Conservation (phyloP, 2,329 filamentous ascomycete species). For the Colletotrichum chrysophilum region DNA sequence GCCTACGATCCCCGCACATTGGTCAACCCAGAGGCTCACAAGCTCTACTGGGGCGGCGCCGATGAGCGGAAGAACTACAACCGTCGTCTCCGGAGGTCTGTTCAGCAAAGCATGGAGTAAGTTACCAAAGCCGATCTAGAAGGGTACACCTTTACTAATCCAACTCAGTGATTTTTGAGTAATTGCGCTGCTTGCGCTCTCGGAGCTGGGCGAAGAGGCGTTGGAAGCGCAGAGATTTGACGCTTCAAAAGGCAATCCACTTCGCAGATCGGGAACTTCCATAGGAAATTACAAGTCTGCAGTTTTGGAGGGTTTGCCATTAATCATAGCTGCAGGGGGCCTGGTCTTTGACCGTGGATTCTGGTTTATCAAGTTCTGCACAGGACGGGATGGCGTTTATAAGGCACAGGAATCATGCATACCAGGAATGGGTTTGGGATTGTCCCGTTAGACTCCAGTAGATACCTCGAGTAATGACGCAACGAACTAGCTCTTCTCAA, state of each 20-base stretch:
- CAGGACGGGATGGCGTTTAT: conserved; percentile 13
- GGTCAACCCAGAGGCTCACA: conserved; percentile 85
- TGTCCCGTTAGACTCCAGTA: conserved; percentile 20
- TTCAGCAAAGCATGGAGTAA: conserved; percentile 72
- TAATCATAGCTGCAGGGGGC: neutral
- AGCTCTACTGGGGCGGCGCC: conserved; percentile 81
- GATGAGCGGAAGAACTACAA: conserved; percentile 87
- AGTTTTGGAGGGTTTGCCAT: neutral
- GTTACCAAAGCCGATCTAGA: conserved; percentile 19
- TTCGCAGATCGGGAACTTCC: neutral
- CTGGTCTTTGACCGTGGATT: neutral
- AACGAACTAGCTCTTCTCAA: conserved; percentile 7
- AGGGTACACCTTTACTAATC: neutral
- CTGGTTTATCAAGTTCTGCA: conserved; percentile 4
- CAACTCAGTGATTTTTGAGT: conserved; percentile 6
- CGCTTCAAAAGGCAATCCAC: neutral
- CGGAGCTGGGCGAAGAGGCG: neutral
- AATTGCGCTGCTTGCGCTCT: neutral
- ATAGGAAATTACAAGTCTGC: neutral
- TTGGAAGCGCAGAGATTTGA: neutral
- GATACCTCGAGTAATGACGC: conserved; percentile 21
- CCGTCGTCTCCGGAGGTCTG: conserved; percentile 77
- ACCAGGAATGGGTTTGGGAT: conserved; percentile 14
- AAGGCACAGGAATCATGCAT: conserved; percentile 18
- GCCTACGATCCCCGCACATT: conserved; percentile 89